Evolutionary conservation across 208 protist genomes (phyloP).

Genomic region (Trypanosoma melophagium): DNA sequence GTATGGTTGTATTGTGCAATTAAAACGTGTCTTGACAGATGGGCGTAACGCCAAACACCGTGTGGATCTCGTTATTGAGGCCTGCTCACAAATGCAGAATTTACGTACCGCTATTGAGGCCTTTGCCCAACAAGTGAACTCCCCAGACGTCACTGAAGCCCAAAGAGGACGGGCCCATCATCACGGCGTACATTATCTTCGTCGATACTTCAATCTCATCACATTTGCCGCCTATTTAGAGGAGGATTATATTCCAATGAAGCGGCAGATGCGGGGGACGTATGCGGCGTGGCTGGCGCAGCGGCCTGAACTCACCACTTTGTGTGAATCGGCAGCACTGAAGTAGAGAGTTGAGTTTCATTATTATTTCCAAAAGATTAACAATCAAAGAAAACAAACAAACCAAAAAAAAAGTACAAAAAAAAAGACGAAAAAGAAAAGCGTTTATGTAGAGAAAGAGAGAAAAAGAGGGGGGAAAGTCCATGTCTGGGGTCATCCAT

Average conservation of each 20-base stretch:
- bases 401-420: neutral
- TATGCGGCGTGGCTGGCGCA: conserved; percentile 62
- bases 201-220: conserved; percentile 89
- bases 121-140: conserved; percentile 65
- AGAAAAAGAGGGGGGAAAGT: neutral
- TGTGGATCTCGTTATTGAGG: conserved; percentile 83
- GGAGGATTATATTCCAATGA: conserved; percentile 72
- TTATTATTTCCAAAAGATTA: neutral
- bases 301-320: conserved; percentile 66
- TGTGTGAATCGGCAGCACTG: conserved; percentile 58
- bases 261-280: conserved; percentile 53
- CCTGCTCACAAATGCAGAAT: conserved; percentile 87
- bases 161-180: conserved; percentile 80
- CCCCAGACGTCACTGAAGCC: conserved; percentile 71
- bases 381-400: neutral
- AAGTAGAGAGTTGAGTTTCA: conserved; percentile 41
- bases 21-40: conserved; percentile 76
- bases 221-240: conserved; percentile 84
- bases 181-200: conserved; percentile 82
- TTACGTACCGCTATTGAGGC: conserved; percentile 80
- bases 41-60: conserved; percentile 72
- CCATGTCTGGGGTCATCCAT: too few relatives aligned
- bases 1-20: conserved; percentile 75
- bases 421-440: neutral
- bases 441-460: too few relatives aligned